Percentiles rank a stretch among this genome's conserved stretches.
phyloP scores from a whole-genome alignment of 106 monocot genomes.

The Dendrobium catenatum region DNA sequence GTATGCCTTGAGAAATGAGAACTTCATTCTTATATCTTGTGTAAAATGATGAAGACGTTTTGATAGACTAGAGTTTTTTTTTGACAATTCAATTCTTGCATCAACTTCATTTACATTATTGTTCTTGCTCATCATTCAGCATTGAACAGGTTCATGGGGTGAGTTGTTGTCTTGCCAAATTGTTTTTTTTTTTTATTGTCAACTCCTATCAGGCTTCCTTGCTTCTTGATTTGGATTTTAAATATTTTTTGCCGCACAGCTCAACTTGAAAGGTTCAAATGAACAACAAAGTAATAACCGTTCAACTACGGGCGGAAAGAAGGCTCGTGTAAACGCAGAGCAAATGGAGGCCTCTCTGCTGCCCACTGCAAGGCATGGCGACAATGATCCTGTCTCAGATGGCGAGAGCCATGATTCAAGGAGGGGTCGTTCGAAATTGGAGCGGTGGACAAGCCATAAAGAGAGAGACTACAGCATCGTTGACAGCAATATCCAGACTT shows the following conservation, averaged over 20 bases:
- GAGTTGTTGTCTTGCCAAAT: neutral
- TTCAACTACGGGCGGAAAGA: constrained; percentile 11
- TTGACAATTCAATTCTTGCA: neutral
- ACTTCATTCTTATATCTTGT: neutral
- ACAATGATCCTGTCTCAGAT: constrained; percentile 47
- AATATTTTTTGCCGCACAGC: constrained; percentile 16
- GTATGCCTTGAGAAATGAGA: neutral
- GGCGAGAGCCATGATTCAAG: constrained; percentile 42
- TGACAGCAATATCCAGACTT: constrained; percentile 13
- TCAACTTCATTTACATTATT: neutral
- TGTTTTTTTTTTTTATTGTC: neutral
- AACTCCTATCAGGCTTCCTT: neutral
- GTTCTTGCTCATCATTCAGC: neutral
- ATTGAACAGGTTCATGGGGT: neutral
- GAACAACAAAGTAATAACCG: constrained; percentile 23
- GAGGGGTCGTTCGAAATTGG: constrained; percentile 81
- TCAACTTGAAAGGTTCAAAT: constrained; percentile 14
- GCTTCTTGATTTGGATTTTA: constrained; percentile 3
- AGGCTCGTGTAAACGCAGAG: neutral
- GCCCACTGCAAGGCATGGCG: constrained; percentile 17
- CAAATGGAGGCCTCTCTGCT: constrained; percentile 12
- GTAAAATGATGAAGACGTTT: neutral
- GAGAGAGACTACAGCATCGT: constrained; percentile 54
- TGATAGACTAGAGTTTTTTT: neutral
- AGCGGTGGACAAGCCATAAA: constrained; percentile 90